Evolutionary conservation across 1,284 basidiomycete genomes (phyloP), one percentile per base, ranked within the genome.

Genomic region (Retiboletus flavoniger): DNA sequence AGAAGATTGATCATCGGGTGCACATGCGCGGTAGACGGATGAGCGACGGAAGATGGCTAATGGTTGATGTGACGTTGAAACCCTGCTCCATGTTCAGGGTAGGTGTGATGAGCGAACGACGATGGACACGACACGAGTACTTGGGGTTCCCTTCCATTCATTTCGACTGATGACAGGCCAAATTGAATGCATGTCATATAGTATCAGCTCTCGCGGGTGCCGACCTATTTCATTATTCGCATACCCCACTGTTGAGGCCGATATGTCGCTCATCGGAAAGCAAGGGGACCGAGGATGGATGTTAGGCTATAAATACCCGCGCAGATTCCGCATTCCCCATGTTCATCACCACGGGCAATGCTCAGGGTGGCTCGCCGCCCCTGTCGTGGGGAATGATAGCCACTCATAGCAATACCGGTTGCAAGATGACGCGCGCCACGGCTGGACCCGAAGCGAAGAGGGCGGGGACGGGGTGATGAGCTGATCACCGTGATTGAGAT

Each of bases 1-100:
- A 54, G 62, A 67, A 67, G 64, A 63, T 63, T 65, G 62, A 67
- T 63, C 42, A 66, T 67, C 63, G 64, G 63, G 51, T 47, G 41
- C 16, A 44, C 43, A 61, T 53, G 51, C 45, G 26, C 26, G 56
- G 53, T 60, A 38, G 26, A 55, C 54, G 53, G 59, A 58, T 40
- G 42, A 42, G 46, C 49, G 47, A 60, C 58, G 47, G 44, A 47
- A 53, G 35, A 52, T 54, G 35, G 34, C 11, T 51, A 28, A 54
- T 26, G 32, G 41, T 51, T 35, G 38, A 48, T 47, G 24, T 24
- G 34, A 47, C 46, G 34, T 26, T 51, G 19, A 35, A 13, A 29
- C 35, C 40, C 26, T 42, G 48, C 48, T 58, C 52, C 59, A 62
- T 62, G 40, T 35, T 53, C 54, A 65, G 61, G 63, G 61, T 59